These are phyloP conservation scores for Zymoseptoria brevis DNA, from an alignment of 2,329 filamentous ascomycete species.

Conservation along the genomic window DNA sequence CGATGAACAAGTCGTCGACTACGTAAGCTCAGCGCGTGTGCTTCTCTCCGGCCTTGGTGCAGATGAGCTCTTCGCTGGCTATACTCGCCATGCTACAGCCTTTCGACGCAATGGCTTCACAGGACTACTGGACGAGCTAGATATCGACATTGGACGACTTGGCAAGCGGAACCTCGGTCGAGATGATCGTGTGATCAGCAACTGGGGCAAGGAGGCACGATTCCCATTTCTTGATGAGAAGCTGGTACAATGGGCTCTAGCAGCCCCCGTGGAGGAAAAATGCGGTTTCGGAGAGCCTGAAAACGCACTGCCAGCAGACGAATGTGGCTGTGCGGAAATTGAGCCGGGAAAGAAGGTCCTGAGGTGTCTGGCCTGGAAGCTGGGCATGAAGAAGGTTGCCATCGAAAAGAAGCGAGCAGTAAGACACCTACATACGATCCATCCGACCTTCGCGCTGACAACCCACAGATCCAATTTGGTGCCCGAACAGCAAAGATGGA, in stretches of 20 bases:
- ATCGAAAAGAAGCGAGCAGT: conserved; percentile 89
- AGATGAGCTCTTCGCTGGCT: conserved; percentile 93
- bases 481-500: conserved; percentile 43
- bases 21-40: conserved; percentile 67
- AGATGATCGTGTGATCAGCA: conserved; percentile 81
- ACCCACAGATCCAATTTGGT: conserved; percentile 36
- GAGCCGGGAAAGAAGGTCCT: conserved; percentile 78
- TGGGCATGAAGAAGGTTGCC: conserved; percentile 65
- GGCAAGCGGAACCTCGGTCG: conserved; percentile 91
- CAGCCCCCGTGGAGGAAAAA: conserved; percentile 69
- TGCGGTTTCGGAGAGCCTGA: conserved; percentile 61
- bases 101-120: conserved; percentile 61
- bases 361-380: conserved; percentile 63
- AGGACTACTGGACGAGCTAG: conserved; percentile 71
- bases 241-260: conserved; percentile 73
- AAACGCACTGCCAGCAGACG: background rate
- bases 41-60: conserved; percentile 88
- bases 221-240: conserved; percentile 88
- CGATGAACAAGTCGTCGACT: conserved; percentile 29
- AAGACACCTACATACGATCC: conserved; percentile 29
- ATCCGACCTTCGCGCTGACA: conserved; percentile 4
- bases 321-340: conserved; percentile 34
- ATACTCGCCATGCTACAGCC: conserved; percentile 72
- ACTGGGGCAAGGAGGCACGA: conserved; percentile 81
- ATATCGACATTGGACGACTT: conserved; percentile 74